Evolutionary conservation across 306 rosid genomes (phyloP).

Genomic region (Chamaecrista fasciculata): DNA sequence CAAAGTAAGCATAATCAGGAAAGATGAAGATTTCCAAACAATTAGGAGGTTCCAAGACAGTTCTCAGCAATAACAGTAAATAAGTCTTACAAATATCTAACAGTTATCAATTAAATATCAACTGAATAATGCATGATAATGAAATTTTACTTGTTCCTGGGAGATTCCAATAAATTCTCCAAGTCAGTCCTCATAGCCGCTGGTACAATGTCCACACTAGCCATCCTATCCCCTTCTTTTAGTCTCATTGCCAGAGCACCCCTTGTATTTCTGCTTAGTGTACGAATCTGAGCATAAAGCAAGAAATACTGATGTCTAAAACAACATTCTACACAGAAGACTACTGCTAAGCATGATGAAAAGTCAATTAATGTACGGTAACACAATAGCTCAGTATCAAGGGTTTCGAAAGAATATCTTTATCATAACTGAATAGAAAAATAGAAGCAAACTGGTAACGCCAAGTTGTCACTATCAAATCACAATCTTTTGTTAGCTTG

Average conservation of each 20-base stretch:
- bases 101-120: slow-evolving; percentile 8
- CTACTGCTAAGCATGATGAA: background rate
- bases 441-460: background rate
- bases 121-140: slow-evolving; percentile 13
- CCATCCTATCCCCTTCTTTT: slow-evolving; percentile 80
- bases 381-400: background rate
- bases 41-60: background rate
- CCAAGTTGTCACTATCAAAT: background rate
- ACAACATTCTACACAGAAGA: slow-evolving; percentile 7
- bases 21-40: slow-evolving; percentile 7
- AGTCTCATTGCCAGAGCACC: slow-evolving; percentile 91
- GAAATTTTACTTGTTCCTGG: slow-evolving; percentile 49
- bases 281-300: slow-evolving; percentile 66
- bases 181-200: slow-evolving; percentile 67
- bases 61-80: slow-evolving; percentile 12
- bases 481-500: background rate
- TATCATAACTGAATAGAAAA: background rate
- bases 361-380: background rate
- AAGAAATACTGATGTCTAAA: slow-evolving; percentile 17
- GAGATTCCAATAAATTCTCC: slow-evolving; percentile 43
- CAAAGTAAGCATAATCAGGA: background rate
- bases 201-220: slow-evolving; percentile 86
- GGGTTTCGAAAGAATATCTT: background rate
- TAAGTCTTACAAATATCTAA: slow-evolving; percentile 1
- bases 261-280: slow-evolving; percentile 82